Evolutionary conservation across 1,139 yeast genomes (phyloP).

Genomic region (Lodderomyces jiufengensis): DNA sequence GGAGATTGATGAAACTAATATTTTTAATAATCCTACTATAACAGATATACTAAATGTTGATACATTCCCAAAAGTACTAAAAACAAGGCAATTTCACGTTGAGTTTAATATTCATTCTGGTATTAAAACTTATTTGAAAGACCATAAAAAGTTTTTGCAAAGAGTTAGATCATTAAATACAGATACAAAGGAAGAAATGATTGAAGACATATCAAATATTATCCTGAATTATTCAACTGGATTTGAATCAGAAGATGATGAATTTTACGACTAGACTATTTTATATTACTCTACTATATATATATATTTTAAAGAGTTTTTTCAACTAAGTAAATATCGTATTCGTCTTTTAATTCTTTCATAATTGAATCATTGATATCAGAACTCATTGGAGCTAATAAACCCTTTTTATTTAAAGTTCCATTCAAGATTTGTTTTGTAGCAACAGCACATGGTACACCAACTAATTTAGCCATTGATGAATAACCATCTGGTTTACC

Average conservation of each 20-base stretch:
- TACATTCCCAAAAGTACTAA: constrained; percentile 30
- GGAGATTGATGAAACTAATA: constrained; percentile 12
- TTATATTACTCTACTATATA: not conserved
- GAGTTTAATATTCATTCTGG: constrained; percentile 45
- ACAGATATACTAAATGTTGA: constrained; percentile 26
- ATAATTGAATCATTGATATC: constrained; percentile 87
- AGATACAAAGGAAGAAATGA: constrained; percentile 48
- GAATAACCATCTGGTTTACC: constrained; percentile 94
- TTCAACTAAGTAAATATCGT: constrained; percentile 84
- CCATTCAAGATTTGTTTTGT: constrained; percentile 83
- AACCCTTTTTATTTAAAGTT: constrained; percentile 66
- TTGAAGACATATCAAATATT: constrained; percentile 50
- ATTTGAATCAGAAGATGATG: constrained; percentile 20
- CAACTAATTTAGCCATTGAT: constrained; percentile 97
- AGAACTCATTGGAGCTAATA: constrained; percentile 89
- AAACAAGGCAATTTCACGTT: constrained; percentile 19
- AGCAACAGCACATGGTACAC: constrained; percentile 98
- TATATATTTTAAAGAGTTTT: constrained; percentile 49
- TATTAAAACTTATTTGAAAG: constrained; percentile 41
- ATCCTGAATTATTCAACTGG: constrained; percentile 58
- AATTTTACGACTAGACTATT: constrained; percentile 5
- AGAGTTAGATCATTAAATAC: too few species aligned
- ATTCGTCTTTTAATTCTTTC: constrained; percentile 85
- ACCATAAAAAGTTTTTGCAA: too few species aligned
- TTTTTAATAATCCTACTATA: constrained; percentile 18